phyloP scores from a whole-genome alignment of 176 grass and related monocot genomes.

The Hordeum vulgare region DNA sequence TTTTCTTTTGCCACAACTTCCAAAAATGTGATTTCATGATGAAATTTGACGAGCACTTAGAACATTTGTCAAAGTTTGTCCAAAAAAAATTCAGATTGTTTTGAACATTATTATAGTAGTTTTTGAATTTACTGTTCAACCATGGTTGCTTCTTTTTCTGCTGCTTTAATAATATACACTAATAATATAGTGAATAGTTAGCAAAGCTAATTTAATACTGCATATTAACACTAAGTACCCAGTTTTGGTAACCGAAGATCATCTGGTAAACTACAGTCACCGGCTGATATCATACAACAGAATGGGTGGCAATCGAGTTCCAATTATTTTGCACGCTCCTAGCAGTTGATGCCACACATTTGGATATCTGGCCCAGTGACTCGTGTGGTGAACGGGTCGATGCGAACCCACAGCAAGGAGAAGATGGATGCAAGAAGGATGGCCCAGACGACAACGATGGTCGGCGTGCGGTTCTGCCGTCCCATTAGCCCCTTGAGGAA shows the following conservation, averaged over 20 bases:
- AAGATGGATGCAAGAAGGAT: slow-evolving; percentile 78
- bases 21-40: too few relatives aligned
- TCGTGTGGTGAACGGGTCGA: slow-evolving; percentile 72
- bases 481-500: slow-evolving; percentile 89
- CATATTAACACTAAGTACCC: slow-evolving; percentile 20
- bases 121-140: too few relatives aligned
- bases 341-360: slow-evolving; percentile 76
- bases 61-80: too few relatives aligned
- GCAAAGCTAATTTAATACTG: neutral
- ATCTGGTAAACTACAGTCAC: slow-evolving; percentile 4
- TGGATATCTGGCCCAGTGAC: slow-evolving; percentile 44
- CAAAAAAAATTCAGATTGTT: too few relatives aligned
- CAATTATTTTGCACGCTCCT: slow-evolving; percentile 8
- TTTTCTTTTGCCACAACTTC: too few relatives aligned
- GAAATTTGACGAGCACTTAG: too few relatives aligned
- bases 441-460: slow-evolving; percentile 74
- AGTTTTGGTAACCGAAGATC: slow-evolving; percentile 6
- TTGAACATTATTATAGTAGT: too few relatives aligned
- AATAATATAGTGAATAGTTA: neutral
- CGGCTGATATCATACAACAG: slow-evolving; percentile 26
- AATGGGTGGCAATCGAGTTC: neutral
- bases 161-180: neutral
- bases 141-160: too few relatives aligned
- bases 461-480: slow-evolving; percentile 61
- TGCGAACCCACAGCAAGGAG: slow-evolving; percentile 76